phyloP scores from a whole-genome alignment of 306 rosid genomes.

The Vigna reflexopilosa region DNA sequence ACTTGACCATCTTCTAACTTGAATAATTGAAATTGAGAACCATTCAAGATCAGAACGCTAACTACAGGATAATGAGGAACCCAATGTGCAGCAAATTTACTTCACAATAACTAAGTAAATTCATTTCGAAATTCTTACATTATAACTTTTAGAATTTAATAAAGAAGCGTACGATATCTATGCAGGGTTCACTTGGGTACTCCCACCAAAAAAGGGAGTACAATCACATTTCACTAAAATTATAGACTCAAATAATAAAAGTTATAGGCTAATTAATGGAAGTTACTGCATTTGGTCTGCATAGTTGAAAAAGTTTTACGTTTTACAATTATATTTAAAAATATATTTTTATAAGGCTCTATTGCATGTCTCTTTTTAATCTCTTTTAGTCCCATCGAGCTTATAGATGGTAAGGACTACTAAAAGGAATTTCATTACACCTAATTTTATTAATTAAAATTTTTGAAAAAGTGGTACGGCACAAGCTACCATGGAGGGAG shows the following conservation, averaged over 20 bases:
- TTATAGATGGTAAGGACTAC: too few relatives aligned
- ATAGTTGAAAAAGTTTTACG: too few relatives aligned
- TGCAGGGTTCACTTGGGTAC: constrained; percentile 6
- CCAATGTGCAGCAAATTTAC: constrained; percentile 17
- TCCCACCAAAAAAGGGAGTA: background rate
- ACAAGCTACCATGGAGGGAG: background rate
- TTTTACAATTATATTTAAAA: too few relatives aligned
- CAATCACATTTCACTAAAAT: background rate
- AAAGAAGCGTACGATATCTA: constrained; percentile 19
- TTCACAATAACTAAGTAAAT: constrained; percentile 28
- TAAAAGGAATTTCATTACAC: too few relatives aligned
- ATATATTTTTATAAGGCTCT: too few relatives aligned
- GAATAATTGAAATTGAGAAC: constrained; percentile 50
- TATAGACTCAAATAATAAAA: background rate
- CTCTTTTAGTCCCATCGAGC: too few relatives aligned
- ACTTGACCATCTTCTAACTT: constrained; percentile 97
- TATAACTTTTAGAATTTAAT: background rate
- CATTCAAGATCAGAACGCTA: constrained; percentile 51
- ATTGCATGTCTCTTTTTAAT: too few relatives aligned
- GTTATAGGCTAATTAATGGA: background rate
- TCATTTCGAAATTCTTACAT: constrained; percentile 23
- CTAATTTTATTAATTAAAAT: background rate
- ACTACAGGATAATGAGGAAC: constrained; percentile 22
- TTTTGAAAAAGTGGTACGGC: background rate
- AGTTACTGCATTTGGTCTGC: background rate